Evolutionary conservation across 2,329 filamentous ascomycete genomes (phyloP), one percentile per base, ranked within the genome.

Genomic region (Aspergillus hortae): DNA sequence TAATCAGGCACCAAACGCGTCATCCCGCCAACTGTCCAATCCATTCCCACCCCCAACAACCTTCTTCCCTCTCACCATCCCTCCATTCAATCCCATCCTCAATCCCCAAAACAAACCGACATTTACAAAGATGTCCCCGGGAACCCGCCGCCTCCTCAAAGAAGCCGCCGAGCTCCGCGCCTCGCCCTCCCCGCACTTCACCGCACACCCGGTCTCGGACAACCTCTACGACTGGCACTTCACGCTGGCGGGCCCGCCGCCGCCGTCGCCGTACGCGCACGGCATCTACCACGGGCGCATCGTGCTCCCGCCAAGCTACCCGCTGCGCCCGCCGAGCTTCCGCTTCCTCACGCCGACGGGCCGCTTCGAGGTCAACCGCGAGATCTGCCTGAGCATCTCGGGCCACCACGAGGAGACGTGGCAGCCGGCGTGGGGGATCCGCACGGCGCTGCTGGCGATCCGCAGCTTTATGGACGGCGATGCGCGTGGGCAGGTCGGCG

Each of bases 161-260:
- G 94, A 97, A 84, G 92, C 92, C 52, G 81, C 88, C 53, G 94
- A 97, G 70, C 83, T 99, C 51, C 85, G 89, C 55, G 80, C 79
- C 53, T 82, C 88, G 35, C 90, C 92, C 4, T 94, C 90, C 2
- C 79, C 89, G 49, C 90, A 96, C 75, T 95, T 92, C 74, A 84
- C 87, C 61, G 94, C 92, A 38, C 80, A 86, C 4, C 94, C 94
- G 0, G 69, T 75, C 36, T 83, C 92, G 56, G 92, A 97, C 67
- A 91, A 97, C 73, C 85, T 99, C 49, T 96, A 96, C 74, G 92
- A 97, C 74, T 99, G 94, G 94, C 94, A 99, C 77, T 99, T 97
- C 75, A 99, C 94, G 0, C 80, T 99, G n/a, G 85, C 87, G 47
- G 94, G 94, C 0, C 92, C 92, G 0, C 92, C 92, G 0, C 78